These are phyloP conservation scores for Prunus mongolica DNA, from an alignment of 306 rosid species.

Conservation along the genomic window DNA sequence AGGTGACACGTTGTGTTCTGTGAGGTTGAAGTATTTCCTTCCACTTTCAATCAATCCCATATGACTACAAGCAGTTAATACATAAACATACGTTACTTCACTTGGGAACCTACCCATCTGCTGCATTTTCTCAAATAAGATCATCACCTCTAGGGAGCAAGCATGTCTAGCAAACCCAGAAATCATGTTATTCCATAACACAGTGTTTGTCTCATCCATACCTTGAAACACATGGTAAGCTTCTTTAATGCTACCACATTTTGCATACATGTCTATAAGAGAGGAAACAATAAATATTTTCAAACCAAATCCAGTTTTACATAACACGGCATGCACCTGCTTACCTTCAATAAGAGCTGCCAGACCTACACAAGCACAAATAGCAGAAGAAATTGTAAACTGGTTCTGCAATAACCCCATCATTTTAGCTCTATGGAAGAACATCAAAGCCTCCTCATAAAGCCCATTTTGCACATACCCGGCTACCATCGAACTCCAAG, in stretches of 20 bases:
- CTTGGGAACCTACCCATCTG: constrained; percentile 59
- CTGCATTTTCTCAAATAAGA: constrained; percentile 92
- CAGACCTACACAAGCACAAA: constrained; percentile 75
- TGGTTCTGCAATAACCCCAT: constrained; percentile 47
- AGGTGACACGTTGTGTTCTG: constrained; percentile 56
- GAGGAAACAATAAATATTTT: constrained; percentile 56
- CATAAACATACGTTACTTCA: constrained; percentile 63
- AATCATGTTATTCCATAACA: constrained; percentile 81
- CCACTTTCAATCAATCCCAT: constrained; percentile 72
- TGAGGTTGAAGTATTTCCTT: constrained; percentile 58
- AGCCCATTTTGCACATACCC: constrained; percentile 70
- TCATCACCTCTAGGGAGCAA: constrained; percentile 54
- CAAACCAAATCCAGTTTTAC: constrained; percentile 56
- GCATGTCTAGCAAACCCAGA: constrained; percentile 80
- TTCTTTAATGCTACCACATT: constrained; percentile 74
- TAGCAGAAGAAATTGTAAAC: constrained; percentile 61
- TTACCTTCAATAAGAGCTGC: constrained; percentile 72
- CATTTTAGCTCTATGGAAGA: constrained; percentile 49
- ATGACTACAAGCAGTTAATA: constrained; percentile 73
- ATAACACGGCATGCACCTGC: constrained; percentile 62
- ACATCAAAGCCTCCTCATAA: constrained; percentile 66
- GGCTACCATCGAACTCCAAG: constrained; percentile 87
- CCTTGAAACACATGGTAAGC: constrained; percentile 58
- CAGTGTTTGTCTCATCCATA: constrained; percentile 43
- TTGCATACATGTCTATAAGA: constrained; percentile 83